Conservation (phyloP, 495 filamentous ascomycete species). For the Penicillium steckii region DNA sequence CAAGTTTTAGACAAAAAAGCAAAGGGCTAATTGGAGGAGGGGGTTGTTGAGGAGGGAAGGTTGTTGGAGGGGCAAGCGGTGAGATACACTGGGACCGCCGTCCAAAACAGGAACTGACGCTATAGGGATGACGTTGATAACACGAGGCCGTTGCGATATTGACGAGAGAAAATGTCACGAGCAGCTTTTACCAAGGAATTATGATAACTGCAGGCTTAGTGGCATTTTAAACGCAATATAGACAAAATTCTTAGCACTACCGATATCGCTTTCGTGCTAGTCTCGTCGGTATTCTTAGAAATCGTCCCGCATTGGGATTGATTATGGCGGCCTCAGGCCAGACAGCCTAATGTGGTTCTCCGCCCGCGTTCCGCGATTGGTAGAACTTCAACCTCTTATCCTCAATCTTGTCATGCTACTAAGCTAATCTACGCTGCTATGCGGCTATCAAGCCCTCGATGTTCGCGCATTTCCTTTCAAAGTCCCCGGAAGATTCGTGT, state of each 20-base stretch:
- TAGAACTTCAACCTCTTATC: background rate
- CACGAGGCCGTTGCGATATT: background rate
- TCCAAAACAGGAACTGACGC: slow-evolving; percentile 23
- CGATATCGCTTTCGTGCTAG: background rate
- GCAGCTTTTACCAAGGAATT: too few relatives aligned
- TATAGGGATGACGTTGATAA: slow-evolving; percentile 6
- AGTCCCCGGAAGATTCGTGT: slow-evolving; percentile 15
- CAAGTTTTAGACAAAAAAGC: background rate
- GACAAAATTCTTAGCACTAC: background rate
- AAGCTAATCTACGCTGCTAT: slow-evolving; percentile 24
- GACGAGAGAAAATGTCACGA: background rate
- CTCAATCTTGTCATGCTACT: slow-evolving; percentile 3
- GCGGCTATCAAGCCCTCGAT: slow-evolving; percentile 21
- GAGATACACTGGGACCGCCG: slow-evolving; percentile 17
- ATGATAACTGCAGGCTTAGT: too few relatives aligned
- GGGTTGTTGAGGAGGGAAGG: slow-evolving; percentile 3
- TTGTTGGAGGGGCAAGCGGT: slow-evolving; percentile 27
- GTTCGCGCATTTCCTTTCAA: slow-evolving; percentile 13
- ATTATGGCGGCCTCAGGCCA: background rate
- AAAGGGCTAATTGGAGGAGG: slow-evolving; percentile 10
- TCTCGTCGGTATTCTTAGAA: background rate
- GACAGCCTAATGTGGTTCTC: background rate
- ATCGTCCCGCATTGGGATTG: background rate
- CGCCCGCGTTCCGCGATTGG: background rate
- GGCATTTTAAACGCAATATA: too few relatives aligned